Base-by-base conservation (phyloP, 169 alveolate species). In the Plasmodium blacklocki region DNA sequence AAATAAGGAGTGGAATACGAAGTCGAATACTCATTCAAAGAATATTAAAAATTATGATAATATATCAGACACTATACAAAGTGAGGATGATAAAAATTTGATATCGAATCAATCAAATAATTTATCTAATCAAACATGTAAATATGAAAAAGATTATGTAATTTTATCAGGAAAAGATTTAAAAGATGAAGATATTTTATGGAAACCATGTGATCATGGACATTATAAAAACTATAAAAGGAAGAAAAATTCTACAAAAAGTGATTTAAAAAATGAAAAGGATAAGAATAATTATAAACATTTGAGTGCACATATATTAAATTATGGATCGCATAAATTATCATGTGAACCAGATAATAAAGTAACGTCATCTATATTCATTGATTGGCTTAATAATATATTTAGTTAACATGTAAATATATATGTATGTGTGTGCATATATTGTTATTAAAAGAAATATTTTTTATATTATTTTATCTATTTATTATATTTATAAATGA, bases 141-240 rank as follows among this genome's bases (percentile, higher is more conserved):
- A 18, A 12, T 6, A 12, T 15, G 18, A 15, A 6, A 56, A 14
- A 9, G 23, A 56, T 18, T 45, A 23, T 45, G 4, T 49, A 49
- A 60, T 49, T 49, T 50, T 43, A 21, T 19, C 83, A 14, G 60
- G 11, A 18, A 54, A 47, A 11, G 26, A 23, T 12, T 23, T 52
- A 56, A n/a, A 74, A 15, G 43, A 43, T 50, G 75, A 58, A 11
- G 52, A 19, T 11, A 58, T 7, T 32, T 49, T 64, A 45, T 76
- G 88, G 88, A 76, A 67, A 0, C 2, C 66, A 50, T 76, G 63
- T 50, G 88, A 76, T 23, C 76, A 76, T 56, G 88, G 88, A 5
- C 66, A 63, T 39, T 76, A 56, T 50, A 76, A 63, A 56, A 45
- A 71, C 3, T 18, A 63, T 39, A 64, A 76, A 45, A 49, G 63